Conservation (phyloP, 2,329 filamentous ascomycete genomes). For the Colletotrichum sp. region DNA sequence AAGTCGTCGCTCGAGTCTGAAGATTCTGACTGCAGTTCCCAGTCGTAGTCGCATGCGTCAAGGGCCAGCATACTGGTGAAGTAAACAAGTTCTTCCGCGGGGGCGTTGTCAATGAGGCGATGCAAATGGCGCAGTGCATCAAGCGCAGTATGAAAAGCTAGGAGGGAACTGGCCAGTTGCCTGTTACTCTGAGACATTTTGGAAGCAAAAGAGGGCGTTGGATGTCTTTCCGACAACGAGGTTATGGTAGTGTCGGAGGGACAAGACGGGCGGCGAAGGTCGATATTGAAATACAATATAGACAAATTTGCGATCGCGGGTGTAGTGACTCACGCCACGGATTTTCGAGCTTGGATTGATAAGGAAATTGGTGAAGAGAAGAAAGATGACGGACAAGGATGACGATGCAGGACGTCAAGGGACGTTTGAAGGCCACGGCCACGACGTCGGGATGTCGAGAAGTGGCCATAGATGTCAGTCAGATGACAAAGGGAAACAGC, state of each 20-base stretch:
- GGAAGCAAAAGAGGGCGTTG: background rate
- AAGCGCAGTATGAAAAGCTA: background rate
- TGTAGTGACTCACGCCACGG: background rate
- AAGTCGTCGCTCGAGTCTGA: background rate
- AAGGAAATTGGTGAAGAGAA: background rate
- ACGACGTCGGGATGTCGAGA: background rate
- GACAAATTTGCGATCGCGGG: background rate
- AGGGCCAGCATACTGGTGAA: background rate
- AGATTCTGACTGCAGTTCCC: background rate
- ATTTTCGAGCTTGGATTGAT: background rate
- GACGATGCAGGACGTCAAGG: background rate
- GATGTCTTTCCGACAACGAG: background rate
- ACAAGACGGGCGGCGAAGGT: background rate
- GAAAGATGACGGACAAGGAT: background rate
- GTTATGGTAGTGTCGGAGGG: background rate
- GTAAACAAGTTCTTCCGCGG: background rate
- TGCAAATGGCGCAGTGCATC: background rate
- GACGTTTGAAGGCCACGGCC: background rate
- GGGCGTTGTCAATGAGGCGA: background rate
- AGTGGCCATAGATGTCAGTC: background rate
- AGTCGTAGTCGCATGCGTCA: background rate
- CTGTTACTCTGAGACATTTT: background rate
- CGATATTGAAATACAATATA: background rate
- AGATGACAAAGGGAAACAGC: background rate
- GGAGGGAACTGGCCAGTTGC: background rate